Percentiles rank a stretch among this genome's conserved stretches.
These are phyloP conservation scores for Yamadazyma buinensis DNA, from an alignment of 1,139 yeast species.

Conservation along the genomic window DNA sequence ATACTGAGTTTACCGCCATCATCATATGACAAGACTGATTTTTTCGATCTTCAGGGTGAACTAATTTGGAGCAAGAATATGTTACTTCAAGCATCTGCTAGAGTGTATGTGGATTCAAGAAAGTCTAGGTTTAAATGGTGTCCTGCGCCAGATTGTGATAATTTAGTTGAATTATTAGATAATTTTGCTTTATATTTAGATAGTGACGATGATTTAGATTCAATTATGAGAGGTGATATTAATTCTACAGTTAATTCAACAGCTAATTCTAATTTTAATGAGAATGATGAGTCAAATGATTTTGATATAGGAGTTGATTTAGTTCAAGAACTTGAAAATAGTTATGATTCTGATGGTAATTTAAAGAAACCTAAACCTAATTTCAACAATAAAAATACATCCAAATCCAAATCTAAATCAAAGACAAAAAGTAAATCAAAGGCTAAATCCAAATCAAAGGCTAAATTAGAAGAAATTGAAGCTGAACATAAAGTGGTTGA, in stretches of 20 bases:
- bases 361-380: background rate
- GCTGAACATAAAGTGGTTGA: conserved; percentile 7
- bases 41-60: background rate
- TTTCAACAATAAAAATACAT: background rate
- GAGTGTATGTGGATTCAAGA: conserved; percentile 48
- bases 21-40: background rate
- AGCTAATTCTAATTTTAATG: background rate
- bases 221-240: conserved; percentile 13
- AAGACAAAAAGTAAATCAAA: background rate
- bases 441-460: background rate
- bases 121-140: conserved; percentile 65
- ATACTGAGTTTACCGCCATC: conserved; percentile 4
- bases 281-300: background rate
- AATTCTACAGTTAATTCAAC: too few relatives aligned
- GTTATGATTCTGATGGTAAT: background rate
- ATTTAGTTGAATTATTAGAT: conserved; percentile 13
- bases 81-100: conserved; percentile 31
- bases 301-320: background rate
- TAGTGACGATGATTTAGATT: conserved; percentile 1
- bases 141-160: conserved; percentile 80
- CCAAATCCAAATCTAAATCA: background rate
- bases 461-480: background rate
- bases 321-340: background rate
- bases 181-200: conserved; percentile 6
- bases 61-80: conserved; percentile 9